Percentiles rank a stretch among this genome's conserved stretches.
These are phyloP conservation scores for Capsella rubella DNA, from an alignment of 441 rosid genomes.

Conservation along the genomic window DNA sequence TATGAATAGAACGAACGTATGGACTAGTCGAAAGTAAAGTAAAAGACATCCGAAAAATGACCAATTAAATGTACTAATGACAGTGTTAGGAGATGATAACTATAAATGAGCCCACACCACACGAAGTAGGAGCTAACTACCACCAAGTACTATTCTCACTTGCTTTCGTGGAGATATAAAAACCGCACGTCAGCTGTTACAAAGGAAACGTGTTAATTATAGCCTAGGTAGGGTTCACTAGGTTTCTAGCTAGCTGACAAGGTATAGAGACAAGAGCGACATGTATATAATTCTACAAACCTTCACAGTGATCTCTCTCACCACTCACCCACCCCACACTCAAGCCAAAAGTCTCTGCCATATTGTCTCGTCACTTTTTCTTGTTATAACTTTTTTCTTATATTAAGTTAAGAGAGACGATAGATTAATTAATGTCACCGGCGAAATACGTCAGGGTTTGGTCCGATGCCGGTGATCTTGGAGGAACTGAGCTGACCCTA, in stretches of 20 bases:
- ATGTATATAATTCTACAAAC: slow-evolving; percentile 28
- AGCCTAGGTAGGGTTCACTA: slow-evolving; percentile 22
- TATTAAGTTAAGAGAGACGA: neutral
- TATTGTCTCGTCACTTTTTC: slow-evolving; percentile 39
- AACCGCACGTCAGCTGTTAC: slow-evolving; percentile 30
- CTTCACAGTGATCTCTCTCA: neutral
- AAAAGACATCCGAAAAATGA: neutral
- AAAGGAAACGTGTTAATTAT: slow-evolving; percentile 33
- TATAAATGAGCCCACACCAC: slow-evolving; percentile 14
- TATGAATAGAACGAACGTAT: no score
- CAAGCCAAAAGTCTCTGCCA: slow-evolving; percentile 43
- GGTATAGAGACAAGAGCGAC: neutral
- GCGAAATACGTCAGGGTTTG: slow-evolving; percentile 20
- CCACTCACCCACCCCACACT: neutral
- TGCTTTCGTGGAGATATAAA: slow-evolving; percentile 40
- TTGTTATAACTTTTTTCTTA: neutral
- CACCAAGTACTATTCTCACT: slow-evolving; percentile 11
- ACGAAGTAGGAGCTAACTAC: slow-evolving; percentile 28
- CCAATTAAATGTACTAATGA: slow-evolving; percentile 7
- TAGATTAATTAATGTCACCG: slow-evolving; percentile 27
- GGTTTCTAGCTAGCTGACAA: slow-evolving; percentile 25
- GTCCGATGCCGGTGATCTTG: slow-evolving; percentile 59
- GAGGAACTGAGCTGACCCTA: slow-evolving; percentile 82
- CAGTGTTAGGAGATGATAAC: neutral
- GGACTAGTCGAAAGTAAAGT: no score